Percentiles rank a stretch among this genome's conserved stretches.
Evolutionary conservation across 768 basidiomycete genomes (phyloP).

Genomic region (Suillus tomentosus): DNA sequence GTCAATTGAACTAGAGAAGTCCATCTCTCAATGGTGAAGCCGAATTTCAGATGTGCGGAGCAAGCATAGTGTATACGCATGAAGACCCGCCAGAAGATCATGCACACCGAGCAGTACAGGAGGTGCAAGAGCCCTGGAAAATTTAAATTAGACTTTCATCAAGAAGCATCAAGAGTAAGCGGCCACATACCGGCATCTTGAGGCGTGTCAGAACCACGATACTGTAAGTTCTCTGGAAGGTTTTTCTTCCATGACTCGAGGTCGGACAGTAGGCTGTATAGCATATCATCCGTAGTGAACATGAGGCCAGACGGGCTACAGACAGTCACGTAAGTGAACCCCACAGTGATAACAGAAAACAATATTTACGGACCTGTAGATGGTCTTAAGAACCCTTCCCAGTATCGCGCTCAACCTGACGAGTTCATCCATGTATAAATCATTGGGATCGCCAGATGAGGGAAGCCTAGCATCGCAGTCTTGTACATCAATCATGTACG

Average conservation of each 20-base stretch:
- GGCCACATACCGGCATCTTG: slow-evolving; percentile 61
- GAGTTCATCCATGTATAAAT: slow-evolving; percentile 87
- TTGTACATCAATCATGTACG: slow-evolving; percentile 93
- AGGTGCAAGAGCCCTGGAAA: slow-evolving; percentile 80
- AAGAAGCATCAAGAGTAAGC: slow-evolving; percentile 1
- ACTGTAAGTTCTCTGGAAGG: slow-evolving; percentile 78
- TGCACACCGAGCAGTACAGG: slow-evolving; percentile 85
- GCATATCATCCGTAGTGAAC: slow-evolving; percentile 79
- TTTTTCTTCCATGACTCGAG: slow-evolving; percentile 76
- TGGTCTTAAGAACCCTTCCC: slow-evolving; percentile 88
- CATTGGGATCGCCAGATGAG: slow-evolving; percentile 78
- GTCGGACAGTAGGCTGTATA: slow-evolving; percentile 63
- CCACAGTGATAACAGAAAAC: slow-evolving; percentile 7
- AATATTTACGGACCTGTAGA: slow-evolving; percentile 69
- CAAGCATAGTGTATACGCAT: slow-evolving; percentile 96
- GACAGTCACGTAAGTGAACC: slow-evolving; percentile 11
- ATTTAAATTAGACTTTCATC: slow-evolving; percentile 12
- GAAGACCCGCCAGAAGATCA: slow-evolving; percentile 98
- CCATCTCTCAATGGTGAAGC: slow-evolving; percentile 81
- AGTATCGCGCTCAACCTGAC: slow-evolving; percentile 90
- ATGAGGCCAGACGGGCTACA: slow-evolving; percentile 83
- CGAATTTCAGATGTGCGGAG: slow-evolving; percentile 87
- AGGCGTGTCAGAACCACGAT: slow-evolving; percentile 67
- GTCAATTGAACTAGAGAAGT: slow-evolving; percentile 69
- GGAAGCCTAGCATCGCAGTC: slow-evolving; percentile 96